Evolutionary conservation across 805 yeast genomes (phyloP).

Genomic region (Priceomyces carsonii): DNA sequence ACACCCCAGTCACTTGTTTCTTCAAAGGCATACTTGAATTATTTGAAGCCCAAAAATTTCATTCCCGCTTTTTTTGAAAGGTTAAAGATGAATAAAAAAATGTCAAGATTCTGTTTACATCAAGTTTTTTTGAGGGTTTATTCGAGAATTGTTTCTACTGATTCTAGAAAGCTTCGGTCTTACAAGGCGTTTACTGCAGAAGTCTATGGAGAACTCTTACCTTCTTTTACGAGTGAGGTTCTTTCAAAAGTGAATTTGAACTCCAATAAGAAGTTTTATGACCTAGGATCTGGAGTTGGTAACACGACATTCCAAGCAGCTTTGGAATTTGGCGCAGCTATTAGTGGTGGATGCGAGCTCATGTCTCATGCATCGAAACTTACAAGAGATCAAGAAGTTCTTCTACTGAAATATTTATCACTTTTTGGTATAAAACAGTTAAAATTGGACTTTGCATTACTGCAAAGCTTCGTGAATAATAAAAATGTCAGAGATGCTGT

Average conservation of each 20-base stretch:
- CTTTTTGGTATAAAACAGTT: conserved; percentile 67
- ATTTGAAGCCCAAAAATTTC: conserved; percentile 23
- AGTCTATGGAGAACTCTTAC: conserved; percentile 89
- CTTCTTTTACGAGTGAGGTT: conserved; percentile 68
- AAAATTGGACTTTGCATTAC: conserved; percentile 54
- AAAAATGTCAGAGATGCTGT: conserved; percentile 53
- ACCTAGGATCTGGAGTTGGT: conserved; percentile 93
- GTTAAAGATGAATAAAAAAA: conserved; percentile 17
- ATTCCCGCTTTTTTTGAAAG: conserved; percentile 18
- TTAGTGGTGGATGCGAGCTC: conserved; percentile 85
- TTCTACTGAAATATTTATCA: conserved; percentile 56
- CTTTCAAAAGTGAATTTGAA: conserved; percentile 56
- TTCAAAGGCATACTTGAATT: background rate
- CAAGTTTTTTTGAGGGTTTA: conserved; percentile 74
- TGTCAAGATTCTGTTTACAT: conserved; percentile 50
- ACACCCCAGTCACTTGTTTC: background rate
- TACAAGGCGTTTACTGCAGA: conserved; percentile 88
- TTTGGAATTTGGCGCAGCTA: conserved; percentile 72
- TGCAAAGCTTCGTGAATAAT: conserved; percentile 73
- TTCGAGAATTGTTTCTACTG: conserved; percentile 76
- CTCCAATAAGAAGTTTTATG: conserved; percentile 65
- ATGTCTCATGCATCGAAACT: conserved; percentile 79
- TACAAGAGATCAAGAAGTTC: conserved; percentile 59
- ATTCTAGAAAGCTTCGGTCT: conserved; percentile 58
- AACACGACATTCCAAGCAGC: conserved; percentile 90